A percentile compares a stretch with the other conserved stretches of the same genome.
Evolutionary conservation across 140 eudicot genomes (phyloP).

Genomic region (Flaveria floridana): DNA sequence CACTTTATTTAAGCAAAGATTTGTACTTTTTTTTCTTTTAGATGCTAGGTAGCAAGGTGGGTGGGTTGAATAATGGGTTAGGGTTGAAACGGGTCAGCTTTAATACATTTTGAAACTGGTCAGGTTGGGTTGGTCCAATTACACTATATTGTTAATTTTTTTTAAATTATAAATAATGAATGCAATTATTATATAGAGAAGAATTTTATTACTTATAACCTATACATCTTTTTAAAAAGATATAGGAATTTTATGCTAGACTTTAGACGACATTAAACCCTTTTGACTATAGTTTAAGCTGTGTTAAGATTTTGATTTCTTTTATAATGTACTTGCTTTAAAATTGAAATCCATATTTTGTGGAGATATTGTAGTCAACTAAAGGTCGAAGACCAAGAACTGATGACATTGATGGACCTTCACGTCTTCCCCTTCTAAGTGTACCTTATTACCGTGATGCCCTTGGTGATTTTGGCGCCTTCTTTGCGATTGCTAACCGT

Average conservation of each 20-base stretch:
- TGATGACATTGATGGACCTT: slow-evolving; percentile 90
- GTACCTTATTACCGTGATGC: slow-evolving; percentile 73
- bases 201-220: not conserved
- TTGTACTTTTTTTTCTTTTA: slow-evolving; percentile 8
- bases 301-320: not conserved
- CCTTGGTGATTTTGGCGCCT: slow-evolving; percentile 87
- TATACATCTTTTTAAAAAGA: not conserved
- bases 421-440: slow-evolving; percentile 84
- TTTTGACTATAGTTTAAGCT: not conserved
- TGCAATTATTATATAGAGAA: not conserved
- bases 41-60: not conserved
- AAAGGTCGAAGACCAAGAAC: slow-evolving; percentile 75
- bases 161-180: not conserved
- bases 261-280: not conserved
- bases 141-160: not conserved
- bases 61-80: slow-evolving; percentile 5
- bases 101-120: not conserved
- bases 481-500: slow-evolving; percentile 80
- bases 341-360: not conserved
- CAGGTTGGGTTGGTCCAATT: not conserved
- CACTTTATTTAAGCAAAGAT: slow-evolving; percentile 8
- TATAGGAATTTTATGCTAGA: not conserved
- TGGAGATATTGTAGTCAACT: slow-evolving; percentile 54
- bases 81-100: not conserved
- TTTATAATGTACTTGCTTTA: not conserved